phyloP scores from a whole-genome alignment of 2,329 filamentous ascomycete genomes.

The Ascochyta viciae-villosae region DNA sequence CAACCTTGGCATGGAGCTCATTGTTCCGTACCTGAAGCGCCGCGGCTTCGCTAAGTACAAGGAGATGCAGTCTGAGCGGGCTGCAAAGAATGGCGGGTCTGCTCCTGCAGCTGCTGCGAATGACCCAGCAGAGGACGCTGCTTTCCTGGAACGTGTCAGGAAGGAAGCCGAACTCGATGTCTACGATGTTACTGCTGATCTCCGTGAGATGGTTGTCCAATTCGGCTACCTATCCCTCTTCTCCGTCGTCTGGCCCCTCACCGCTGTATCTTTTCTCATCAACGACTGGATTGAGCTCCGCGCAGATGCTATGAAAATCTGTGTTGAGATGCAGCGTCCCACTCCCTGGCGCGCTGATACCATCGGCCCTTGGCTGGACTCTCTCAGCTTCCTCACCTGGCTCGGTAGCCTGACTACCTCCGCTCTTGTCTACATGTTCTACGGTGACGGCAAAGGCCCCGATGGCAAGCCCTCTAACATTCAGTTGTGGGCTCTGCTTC shows the following conservation, averaged over 20 bases:
- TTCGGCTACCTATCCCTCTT: conserved; percentile 91
- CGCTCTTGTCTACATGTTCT: conserved; percentile 90
- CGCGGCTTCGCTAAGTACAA: conserved; percentile 80
- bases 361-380: conserved; percentile 90
- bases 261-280: conserved; percentile 83
- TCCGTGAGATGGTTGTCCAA: conserved; percentile 70
- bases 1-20: conserved; percentile 81
- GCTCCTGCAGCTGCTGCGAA: conserved; percentile 59
- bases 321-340: conserved; percentile 84
- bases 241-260: conserved; percentile 94
- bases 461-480: conserved; percentile 73
- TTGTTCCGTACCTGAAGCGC: conserved; percentile 86
- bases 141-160: conserved; percentile 81
- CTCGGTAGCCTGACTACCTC: conserved; percentile 86
- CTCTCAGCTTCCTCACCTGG: conserved; percentile 91
- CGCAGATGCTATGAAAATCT: conserved; percentile 93
- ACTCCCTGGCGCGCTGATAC: conserved; percentile 90
- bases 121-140: conserved; percentile 78
- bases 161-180: conserved; percentile 80
- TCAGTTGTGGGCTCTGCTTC: conserved; percentile 78
- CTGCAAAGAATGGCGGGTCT: conserved; percentile 62
- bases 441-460: conserved; percentile 69
- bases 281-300: conserved; percentile 98
- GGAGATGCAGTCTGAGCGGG: conserved; percentile 69
- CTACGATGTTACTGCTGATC: conserved; percentile 90